phyloP scores from a whole-genome alignment of 2,329 filamentous ascomycete genomes.

The Hysterium pulicare region DNA sequence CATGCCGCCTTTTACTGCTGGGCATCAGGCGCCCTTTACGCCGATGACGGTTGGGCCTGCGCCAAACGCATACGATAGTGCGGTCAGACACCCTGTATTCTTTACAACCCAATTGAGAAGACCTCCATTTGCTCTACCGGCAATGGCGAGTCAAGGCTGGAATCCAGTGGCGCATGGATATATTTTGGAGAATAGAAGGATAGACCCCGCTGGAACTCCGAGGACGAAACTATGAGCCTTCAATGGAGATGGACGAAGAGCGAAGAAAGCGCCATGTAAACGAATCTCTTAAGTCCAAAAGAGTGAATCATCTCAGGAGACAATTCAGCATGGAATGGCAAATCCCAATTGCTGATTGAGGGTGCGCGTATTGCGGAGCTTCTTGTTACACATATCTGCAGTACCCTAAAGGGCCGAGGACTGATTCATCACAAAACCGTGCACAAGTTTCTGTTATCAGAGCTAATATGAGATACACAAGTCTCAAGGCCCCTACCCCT shows the following conservation, averaged over 20 bases:
- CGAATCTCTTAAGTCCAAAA: too few species aligned
- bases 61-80: slow-evolving; percentile 48
- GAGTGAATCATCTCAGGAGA: too few species aligned
- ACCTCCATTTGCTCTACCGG: slow-evolving; percentile 47
- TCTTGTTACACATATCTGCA: too few species aligned
- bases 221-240: slow-evolving; percentile 3
- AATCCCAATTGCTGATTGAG: too few species aligned
- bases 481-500: too few species aligned
- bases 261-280: not conserved
- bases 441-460: too few species aligned
- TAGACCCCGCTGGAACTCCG: not conserved
- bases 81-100: slow-evolving; percentile 70
- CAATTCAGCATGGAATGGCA: too few species aligned
- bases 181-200: slow-evolving; percentile 25
- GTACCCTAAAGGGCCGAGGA: too few species aligned
- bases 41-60: slow-evolving; percentile 8
- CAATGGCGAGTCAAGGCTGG: slow-evolving; percentile 31
- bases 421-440: too few species aligned
- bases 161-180: slow-evolving; percentile 47
- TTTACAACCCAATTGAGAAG: slow-evolving; percentile 64
- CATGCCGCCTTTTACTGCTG: slow-evolving; percentile 38
- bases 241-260: not conserved
- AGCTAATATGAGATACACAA: too few species aligned
- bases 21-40: slow-evolving; percentile 16
- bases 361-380: too few species aligned